Conservation (phyloP, 495 filamentous ascomycete genomes). For the Daldinia childiae region DNA sequence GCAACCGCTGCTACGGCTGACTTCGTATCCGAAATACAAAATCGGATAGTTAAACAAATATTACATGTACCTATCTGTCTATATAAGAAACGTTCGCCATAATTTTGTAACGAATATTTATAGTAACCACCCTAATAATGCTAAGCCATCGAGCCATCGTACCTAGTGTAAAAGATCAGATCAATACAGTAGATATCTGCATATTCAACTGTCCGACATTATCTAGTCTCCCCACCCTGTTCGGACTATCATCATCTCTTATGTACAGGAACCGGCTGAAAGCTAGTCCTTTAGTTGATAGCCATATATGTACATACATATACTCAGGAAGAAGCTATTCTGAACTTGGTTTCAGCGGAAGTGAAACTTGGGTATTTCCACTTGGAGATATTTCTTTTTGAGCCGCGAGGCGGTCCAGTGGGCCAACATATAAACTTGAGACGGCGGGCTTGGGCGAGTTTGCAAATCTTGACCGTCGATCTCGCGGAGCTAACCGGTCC, state of each 20-base stretch:
- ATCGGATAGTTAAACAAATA: too few relatives aligned
- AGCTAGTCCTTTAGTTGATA: background rate
- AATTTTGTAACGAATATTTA: slow-evolving; percentile 31
- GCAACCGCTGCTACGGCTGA: too few relatives aligned
- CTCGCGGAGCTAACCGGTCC: slow-evolving; percentile 41
- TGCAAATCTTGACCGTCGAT: slow-evolving; percentile 42
- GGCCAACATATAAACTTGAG: slow-evolving; percentile 40
- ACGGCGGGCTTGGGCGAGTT: slow-evolving; percentile 33
- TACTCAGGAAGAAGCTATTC: slow-evolving; percentile 13
- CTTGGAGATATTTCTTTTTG: slow-evolving; percentile 29
- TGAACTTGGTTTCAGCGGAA: slow-evolving; percentile 29
- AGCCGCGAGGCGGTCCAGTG: slow-evolving; percentile 32
- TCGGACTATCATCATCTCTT: background rate
- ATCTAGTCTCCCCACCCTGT: background rate
- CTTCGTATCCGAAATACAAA: too few relatives aligned
- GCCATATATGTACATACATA: background rate
- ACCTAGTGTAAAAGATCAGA: background rate
- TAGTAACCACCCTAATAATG: slow-evolving; percentile 33
- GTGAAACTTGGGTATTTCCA: slow-evolving; percentile 27
- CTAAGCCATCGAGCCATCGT: slow-evolving; percentile 19
- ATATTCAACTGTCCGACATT: slow-evolving; percentile 5
- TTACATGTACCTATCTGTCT: background rate
- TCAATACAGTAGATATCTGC: slow-evolving; percentile 5
- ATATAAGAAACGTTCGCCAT: slow-evolving; percentile 12
- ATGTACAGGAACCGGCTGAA: background rate